Conservation (phyloP, 305 asterid species). For the Fraxinus baroniana region DNA sequence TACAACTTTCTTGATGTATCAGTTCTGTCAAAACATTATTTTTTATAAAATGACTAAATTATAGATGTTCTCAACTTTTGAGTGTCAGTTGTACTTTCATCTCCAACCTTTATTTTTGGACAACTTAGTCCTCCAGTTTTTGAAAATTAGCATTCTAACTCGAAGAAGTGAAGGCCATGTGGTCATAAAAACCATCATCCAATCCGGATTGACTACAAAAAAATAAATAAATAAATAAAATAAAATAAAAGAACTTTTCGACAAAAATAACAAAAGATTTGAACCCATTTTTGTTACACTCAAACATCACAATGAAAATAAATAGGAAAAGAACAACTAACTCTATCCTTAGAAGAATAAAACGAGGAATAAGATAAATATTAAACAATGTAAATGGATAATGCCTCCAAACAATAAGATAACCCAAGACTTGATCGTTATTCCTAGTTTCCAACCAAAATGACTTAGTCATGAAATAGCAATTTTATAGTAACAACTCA, state of each 20-base stretch:
- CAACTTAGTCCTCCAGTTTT: neutral
- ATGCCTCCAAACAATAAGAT: neutral
- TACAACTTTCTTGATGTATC: neutral
- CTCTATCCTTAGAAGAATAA: neutral
- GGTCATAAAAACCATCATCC: neutral
- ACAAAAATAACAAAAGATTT: neutral
- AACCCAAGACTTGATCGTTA: too few species aligned
- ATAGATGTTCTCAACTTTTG: neutral
- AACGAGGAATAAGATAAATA: neutral
- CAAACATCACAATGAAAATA: neutral
- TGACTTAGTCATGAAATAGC: neutral
- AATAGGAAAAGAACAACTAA: neutral
- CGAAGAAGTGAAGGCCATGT: neutral
- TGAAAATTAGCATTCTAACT: neutral
- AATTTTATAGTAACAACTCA: neutral
- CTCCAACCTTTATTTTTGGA: neutral
- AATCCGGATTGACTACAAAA: neutral
- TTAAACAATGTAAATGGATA: neutral
- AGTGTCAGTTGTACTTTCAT: neutral
- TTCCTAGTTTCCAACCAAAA: neutral
- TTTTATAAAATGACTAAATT: neutral
- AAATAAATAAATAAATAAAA: too few species aligned
- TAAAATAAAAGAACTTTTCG: too few species aligned
- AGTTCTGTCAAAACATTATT: neutral
- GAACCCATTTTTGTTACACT: neutral